Evolutionary conservation across 371 early-diverging fungal species (phyloP), one percentile per base, ranked within the genome.

Genomic region (Rhizomucor pusillus): DNA sequence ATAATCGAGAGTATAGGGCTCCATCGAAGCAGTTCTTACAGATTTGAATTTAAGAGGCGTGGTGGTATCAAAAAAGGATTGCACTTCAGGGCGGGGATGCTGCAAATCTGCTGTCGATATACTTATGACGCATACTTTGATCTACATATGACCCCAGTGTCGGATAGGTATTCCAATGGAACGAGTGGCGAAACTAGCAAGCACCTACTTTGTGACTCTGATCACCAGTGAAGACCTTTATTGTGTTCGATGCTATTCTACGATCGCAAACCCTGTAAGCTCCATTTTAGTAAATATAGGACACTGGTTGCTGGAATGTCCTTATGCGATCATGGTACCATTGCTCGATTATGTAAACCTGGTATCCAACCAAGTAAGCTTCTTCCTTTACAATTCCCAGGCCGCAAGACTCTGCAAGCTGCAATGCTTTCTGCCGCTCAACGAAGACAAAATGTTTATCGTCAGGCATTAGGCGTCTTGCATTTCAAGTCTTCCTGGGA

Each of bases 331-430:
- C 29, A 7, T 29, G 3, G 29, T 24, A 64, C 64, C 87, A 86
- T 80, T 86, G 87, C 49, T 86, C 87, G 12, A 86, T 85, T 49
- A 86, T 75, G 61, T 84, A 84, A 45, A 84, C 71, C 53, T 84
- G 85, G 55, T 84, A 86, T 12, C 87, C 87, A 25, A 69, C 67
- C 9, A 85, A 57, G 23, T 64, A 62, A 11, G 61, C 65, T 41
- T 80, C 71, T 49, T 69, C 70, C 24, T 67, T 55, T 19, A 81
- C 59, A 41, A 81, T 69, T 52, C 67, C 72, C 24, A 84, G 65
- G 25, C 78, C 81, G 22, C 75, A 73, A 7, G 67, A 68, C 13
- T 64, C 57, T 34, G 82, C 82, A 18, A 81, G 67, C 35, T 75
- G 65, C 13, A 68, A 48, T 10, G 80, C 71, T 54, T 67, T 70